A percentile compares a stretch with the other conserved stretches of the same genome.
Evolutionary conservation across 2,329 filamentous ascomycete species (phyloP).

Genomic region (Orbilia quercus): DNA sequence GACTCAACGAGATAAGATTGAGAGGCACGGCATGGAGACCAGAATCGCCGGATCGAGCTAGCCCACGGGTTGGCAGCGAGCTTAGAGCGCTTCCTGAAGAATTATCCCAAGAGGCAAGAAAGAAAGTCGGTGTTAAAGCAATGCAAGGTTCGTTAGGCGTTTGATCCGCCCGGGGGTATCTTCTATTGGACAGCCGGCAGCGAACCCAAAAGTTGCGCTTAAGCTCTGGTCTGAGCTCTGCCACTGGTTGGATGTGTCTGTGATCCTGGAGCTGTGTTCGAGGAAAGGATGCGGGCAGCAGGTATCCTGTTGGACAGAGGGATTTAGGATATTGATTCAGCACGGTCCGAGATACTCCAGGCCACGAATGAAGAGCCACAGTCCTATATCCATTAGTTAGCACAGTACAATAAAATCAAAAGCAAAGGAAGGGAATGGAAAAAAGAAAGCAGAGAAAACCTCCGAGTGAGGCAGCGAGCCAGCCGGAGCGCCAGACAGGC

Average conservation of each 20-base stretch:
- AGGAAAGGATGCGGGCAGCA: conserved; percentile 9
- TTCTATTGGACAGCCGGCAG: conserved; percentile 30
- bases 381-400: conserved; percentile 17
- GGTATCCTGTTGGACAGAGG: conserved; percentile 35
- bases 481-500: too few relatives aligned
- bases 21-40: conserved; percentile 13
- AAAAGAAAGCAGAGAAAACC: conserved; percentile 33
- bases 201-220: conserved; percentile 39
- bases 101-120: conserved; percentile 2
- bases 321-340: not conserved
- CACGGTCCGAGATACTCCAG: conserved; percentile 10
- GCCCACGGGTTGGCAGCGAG: conserved; percentile 12
- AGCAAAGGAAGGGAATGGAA: conserved; percentile 1
- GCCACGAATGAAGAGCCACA: not conserved
- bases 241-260: conserved; percentile 40
- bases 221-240: conserved; percentile 23
- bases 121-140: not conserved
- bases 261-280: conserved; percentile 9
- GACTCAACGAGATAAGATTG: too few relatives aligned
- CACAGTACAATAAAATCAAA: conserved; percentile 9
- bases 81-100: conserved; percentile 39
- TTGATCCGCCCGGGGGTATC: conserved; percentile 27
- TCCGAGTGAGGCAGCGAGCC: conserved; percentile 46
- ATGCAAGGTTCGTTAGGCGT: conserved; percentile 40
- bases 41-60: conserved; percentile 48